Evolutionary conservation across 768 basidiomycete genomes (phyloP), one percentile per base, ranked within the genome.

Genomic region (Trametes villosa): DNA sequence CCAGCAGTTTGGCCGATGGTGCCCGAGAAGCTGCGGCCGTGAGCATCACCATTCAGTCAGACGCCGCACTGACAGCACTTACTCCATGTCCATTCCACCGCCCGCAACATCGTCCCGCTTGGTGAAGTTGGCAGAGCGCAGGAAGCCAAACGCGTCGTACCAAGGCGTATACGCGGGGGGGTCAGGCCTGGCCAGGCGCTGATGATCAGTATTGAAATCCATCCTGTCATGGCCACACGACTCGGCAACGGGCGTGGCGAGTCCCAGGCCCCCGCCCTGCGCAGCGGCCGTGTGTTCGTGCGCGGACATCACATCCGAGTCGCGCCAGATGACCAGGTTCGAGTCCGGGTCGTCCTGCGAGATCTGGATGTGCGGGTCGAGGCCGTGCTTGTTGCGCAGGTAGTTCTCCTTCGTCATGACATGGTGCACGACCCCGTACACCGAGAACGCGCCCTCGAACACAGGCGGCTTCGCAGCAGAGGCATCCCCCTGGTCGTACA

Each of bases 381-480:
- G 74, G 4, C 75, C 69, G 56, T 81, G 81, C 61, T 85, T 86
- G 63, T 83, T 82, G 52, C 86, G 84, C 36, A 86, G 67, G 71
- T 92, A 92, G 68, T 86, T 87, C 30, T 88, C 86, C 69, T 78
- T 82, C 18, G 88, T 89, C 74, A 85, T 74, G 66, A 93, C 78
- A 70, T 92, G 89, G 72, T 91, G 84, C 18, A 83, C 79, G 59
- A 84, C 78, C 18, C 91, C 91, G 55, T 84, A 71, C 9, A 83
- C 81, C 9, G 84, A 83, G 76, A 95, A 92, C 12, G 86, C 85
- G 62, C 92, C 92, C 69, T 92, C 90, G 66, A 86, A 91, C 9
- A 83, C 72, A 18, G 89, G 88, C 3, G 83, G 72, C 42, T 78
- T 68, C 30, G 79, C 81, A 26, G 68, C 66, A 27, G 71, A 71